Percentiles rank a stretch among this genome's conserved stretches.
Conservation (phyloP, 1,284 basidiomycete genomes). For the Ceratobasidium sp. region DNA sequence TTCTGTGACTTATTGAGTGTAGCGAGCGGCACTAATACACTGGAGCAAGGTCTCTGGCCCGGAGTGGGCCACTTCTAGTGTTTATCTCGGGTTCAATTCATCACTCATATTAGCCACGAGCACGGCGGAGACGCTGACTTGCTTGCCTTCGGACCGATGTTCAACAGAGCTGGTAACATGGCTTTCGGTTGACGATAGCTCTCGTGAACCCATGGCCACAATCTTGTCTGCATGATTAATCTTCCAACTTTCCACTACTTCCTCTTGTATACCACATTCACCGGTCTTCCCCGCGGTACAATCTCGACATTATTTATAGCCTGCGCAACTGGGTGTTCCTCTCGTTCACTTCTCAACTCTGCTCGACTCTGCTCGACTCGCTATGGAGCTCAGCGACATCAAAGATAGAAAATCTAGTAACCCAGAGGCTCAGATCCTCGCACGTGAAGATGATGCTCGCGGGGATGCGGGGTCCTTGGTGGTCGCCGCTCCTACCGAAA, state of each 20-base stretch:
- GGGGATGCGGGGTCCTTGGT: constrained; percentile 11
- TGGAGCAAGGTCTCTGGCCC: too few species aligned
- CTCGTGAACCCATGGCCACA: background rate
- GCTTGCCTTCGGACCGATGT: too few species aligned
- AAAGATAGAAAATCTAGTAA: constrained; percentile 24
- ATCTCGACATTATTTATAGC: background rate
- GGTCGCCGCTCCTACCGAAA: background rate
- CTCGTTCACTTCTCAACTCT: background rate
- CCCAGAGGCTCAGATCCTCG: background rate
- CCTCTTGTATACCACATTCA: background rate
- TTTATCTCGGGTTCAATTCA: too few species aligned
- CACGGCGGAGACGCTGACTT: too few species aligned
- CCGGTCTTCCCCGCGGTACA: background rate
- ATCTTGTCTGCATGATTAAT: background rate
- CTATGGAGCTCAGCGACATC: constrained; percentile 25
- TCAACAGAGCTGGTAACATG: background rate
- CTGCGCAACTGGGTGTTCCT: background rate
- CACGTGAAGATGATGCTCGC: constrained; percentile 13
- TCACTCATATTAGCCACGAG: too few species aligned
- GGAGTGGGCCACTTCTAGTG: too few species aligned
- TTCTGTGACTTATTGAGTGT: too few species aligned
- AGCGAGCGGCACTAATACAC: too few species aligned
- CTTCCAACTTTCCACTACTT: background rate
- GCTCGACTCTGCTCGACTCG: background rate
- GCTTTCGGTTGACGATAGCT: background rate